Evolutionary conservation across 2,329 filamentous ascomycete species (phyloP).

Genomic region (Juglanconis juglandina): DNA sequence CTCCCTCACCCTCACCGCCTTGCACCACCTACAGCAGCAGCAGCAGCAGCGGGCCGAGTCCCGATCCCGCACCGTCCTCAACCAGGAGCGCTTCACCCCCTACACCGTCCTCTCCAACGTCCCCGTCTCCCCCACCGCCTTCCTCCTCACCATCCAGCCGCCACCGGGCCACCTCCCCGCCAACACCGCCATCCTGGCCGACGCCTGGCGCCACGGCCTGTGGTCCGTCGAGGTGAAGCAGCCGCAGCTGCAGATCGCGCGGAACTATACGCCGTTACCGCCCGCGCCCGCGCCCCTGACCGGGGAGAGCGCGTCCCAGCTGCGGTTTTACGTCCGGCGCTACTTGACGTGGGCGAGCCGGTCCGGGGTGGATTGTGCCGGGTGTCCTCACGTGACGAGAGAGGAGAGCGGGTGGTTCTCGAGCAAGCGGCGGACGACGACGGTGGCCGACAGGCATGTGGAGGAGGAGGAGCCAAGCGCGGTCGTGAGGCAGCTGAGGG

Average conservation of each 20-base stretch:
- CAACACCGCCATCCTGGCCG: conserved; percentile 27
- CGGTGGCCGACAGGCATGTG: conserved; percentile 2
- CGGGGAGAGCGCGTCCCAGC: conserved; percentile 29
- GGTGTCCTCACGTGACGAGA: conserved; percentile 34
- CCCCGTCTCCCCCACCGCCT: conserved; percentile 62
- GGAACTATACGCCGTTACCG: conserved; percentile 80
- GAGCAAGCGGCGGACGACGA: conserved; percentile 39
- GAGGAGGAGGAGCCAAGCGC: conserved; percentile 34
- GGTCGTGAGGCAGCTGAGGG: conserved; percentile 61
- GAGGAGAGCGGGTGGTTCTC: background rate
- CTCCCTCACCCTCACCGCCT: background rate
- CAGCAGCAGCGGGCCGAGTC: background rate
- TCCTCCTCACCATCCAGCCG: conserved; percentile 63
- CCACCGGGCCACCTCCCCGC: conserved; percentile 18
- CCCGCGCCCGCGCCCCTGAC: conserved; percentile 20
- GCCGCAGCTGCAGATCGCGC: conserved; percentile 85
- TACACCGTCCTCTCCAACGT: conserved; percentile 63
- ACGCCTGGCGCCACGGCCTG: conserved; percentile 60
- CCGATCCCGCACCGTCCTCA: conserved; percentile 37
- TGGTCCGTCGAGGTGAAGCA: conserved; percentile 95
- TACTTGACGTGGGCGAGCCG: conserved; percentile 85
- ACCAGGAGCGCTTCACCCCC: conserved; percentile 58
- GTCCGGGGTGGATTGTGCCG: conserved; percentile 60
- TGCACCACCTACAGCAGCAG: background rate
- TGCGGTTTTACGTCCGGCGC: conserved; percentile 76